Percentiles rank a stretch among this genome's conserved stretches.
phyloP scores from a whole-genome alignment of 257 asterid species.

The Solanum tarijense region DNA sequence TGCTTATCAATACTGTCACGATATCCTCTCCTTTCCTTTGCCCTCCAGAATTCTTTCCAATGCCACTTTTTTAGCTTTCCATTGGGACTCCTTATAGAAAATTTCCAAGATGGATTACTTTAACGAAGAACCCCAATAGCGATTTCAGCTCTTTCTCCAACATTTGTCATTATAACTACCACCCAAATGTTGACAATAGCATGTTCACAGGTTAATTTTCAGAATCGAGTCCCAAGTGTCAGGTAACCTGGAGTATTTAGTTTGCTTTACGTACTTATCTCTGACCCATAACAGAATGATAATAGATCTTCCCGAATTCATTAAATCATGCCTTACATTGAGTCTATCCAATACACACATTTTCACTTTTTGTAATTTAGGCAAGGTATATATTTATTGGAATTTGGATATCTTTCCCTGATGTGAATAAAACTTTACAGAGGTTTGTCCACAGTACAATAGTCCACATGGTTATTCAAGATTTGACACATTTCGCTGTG shows the following conservation, averaged over 20 bases:
- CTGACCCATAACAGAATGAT: not conserved
- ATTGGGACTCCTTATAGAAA: not conserved
- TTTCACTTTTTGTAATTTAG: not conserved
- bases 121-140: not conserved
- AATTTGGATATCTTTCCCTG: not conserved
- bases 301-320: not conserved
- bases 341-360: not conserved
- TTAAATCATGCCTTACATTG: not conserved
- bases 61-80: not conserved
- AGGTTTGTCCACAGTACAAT: not conserved
- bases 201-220: not conserved
- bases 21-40: not conserved
- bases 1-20: not conserved
- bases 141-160: not conserved
- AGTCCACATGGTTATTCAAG: not conserved
- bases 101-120: not conserved
- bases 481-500: not conserved
- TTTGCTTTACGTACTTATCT: not conserved
- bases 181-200: not conserved
- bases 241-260: not conserved
- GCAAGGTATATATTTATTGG: not conserved
- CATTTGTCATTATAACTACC: not conserved
- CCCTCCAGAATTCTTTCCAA: not conserved
- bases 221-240: not conserved
- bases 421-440: not conserved